phyloP scores from a whole-genome alignment of 2,329 filamentous ascomycete genomes.

The Alternaria incomplexa region DNA sequence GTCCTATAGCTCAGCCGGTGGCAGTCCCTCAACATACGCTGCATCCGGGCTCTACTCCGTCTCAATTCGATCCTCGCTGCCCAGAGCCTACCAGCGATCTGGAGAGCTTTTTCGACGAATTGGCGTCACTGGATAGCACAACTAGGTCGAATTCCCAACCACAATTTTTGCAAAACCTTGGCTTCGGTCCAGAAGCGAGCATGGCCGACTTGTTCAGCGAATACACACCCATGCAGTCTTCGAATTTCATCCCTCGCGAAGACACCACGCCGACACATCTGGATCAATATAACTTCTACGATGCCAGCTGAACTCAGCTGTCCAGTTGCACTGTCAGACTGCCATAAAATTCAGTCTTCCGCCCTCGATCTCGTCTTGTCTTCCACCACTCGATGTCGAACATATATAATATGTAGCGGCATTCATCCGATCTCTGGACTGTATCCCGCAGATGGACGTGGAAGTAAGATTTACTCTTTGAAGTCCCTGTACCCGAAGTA shows the following conservation, averaged over 20 bases:
- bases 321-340: neutral
- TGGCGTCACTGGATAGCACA: slow-evolving; percentile 62
- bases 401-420: neutral
- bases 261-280: slow-evolving; percentile 23
- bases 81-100: slow-evolving; percentile 50
- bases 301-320: slow-evolving; percentile 19
- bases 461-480: neutral
- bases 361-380: neutral
- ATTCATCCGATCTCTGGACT: neutral
- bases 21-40: slow-evolving; percentile 12
- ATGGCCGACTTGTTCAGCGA: slow-evolving; percentile 60
- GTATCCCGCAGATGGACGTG: neutral
- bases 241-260: slow-evolving; percentile 38
- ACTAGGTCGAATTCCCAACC: slow-evolving; percentile 62
- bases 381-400: neutral
- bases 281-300: slow-evolving; percentile 37
- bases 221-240: slow-evolving; percentile 47
- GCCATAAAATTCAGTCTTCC: neutral
- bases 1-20: neutral
- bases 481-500: neutral
- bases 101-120: slow-evolving; percentile 63
- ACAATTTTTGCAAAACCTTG: slow-evolving; percentile 71
- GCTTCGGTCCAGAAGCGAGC: slow-evolving; percentile 67
- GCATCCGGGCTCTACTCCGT: slow-evolving; percentile 14
- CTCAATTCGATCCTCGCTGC: slow-evolving; percentile 33